phyloP scores from a whole-genome alignment of 108 stramenopile species.

The Seminavis robusta region DNA sequence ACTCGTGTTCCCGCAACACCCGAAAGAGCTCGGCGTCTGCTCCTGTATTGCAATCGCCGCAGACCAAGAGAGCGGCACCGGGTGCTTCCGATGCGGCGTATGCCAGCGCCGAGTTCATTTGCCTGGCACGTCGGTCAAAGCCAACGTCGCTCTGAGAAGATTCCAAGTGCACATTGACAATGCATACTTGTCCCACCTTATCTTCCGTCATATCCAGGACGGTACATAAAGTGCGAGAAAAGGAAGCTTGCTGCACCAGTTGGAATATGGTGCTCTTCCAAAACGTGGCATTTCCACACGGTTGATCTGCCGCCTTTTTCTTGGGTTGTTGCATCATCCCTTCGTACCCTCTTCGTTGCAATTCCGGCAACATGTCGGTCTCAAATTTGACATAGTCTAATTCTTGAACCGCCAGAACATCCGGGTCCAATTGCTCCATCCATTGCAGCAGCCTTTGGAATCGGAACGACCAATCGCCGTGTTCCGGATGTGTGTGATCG shows the following conservation, averaged over 20 bases:
- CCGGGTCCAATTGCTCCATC: not conserved
- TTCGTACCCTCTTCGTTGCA: conserved; percentile 4
- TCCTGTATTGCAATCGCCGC: conserved; percentile 8
- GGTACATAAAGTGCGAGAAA: not conserved
- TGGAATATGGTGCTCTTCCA: not conserved
- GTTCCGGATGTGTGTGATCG: not conserved
- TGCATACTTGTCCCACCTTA: not conserved
- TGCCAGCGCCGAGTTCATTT: conserved; percentile 7
- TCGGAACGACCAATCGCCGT: not conserved
- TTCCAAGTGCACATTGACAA: conserved; percentile 9
- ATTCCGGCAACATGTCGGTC: not conserved
- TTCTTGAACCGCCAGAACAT: conserved; percentile 10
- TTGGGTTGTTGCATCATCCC: not conserved
- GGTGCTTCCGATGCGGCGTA: not conserved
- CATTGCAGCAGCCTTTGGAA: conserved; percentile 9
- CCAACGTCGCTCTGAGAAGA: not conserved
- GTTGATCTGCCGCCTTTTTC: conserved; percentile 1
- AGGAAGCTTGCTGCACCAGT: not conserved
- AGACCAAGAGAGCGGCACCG: not conserved
- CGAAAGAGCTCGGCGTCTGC: not conserved
- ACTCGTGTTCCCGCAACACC: not conserved
- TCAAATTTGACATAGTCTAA: conserved; percentile 8
- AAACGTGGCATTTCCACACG: conserved; percentile 6
- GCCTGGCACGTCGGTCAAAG: conserved; percentile 5
- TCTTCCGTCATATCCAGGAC: not conserved